Base-by-base conservation (phyloP, 805 yeast genomes). In the Wickerhamomyces rabaulensis region DNA sequence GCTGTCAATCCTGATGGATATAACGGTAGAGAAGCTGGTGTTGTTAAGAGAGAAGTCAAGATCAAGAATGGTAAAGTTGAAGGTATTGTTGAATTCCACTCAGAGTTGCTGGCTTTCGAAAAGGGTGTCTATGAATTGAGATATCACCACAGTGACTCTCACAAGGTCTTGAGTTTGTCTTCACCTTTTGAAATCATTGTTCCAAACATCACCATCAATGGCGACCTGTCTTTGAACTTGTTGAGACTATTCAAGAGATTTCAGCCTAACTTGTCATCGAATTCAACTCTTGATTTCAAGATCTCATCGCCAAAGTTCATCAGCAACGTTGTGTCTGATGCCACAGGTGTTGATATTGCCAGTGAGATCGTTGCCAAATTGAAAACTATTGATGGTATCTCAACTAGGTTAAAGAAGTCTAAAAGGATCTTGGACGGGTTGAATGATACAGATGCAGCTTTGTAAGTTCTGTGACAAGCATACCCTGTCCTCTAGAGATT, bases 71-170 rank as follows among this genome's bases (percentile, higher is more conserved):
- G 55, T 7, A 51, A 52, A 21, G 57, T 64, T 9, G 51, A 58
- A 4, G 91, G 92, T 1, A 53, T 60, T 12, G 70, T 77, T 8
- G 66, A 55, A 10, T 87, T 87, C 55, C 59, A 66, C 10, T 70
- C 71, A 8, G 69, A 71, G 5, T 65, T 74, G 42, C 64, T 83
- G 39, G 73, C 72, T 55, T 83, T 82, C 78, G 84, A 82, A 54
- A 79, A 75, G 37, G 95, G 95, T 0, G 69, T 78, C 29, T 87
- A 80, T 64, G 92, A 87, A 64, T 73, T 87, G 52, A 73, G 95
- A 60, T 83, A 83, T 56, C 94, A 87, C 58, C 70, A 76, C 44
- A 75, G 73, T 42, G 80, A 78, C 21, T 75, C 80, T 41, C 95
- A 87, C 60, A 82, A 79, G 47, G 95, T 86, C n/a, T 69, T 80